Conservation (phyloP, 305 asterid genomes). For the Solanum hybrid region DNA sequence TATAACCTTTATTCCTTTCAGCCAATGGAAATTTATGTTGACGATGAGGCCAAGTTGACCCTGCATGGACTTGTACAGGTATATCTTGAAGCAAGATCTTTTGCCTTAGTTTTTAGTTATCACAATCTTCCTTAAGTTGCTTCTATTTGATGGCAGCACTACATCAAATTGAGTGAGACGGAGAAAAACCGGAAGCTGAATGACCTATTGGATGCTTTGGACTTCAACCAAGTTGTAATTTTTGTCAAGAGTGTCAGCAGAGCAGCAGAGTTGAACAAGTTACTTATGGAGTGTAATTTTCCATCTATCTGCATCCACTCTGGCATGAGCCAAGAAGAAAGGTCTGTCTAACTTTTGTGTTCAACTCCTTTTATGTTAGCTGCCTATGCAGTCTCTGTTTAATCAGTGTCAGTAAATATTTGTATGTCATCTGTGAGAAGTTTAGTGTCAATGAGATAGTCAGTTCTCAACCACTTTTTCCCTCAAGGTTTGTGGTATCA, state of each 20-base stretch:
- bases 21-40: constrained; percentile 98
- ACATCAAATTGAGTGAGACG: constrained; percentile 74
- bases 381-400: neutral
- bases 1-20: constrained; percentile 46
- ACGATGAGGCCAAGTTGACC: constrained; percentile 86
- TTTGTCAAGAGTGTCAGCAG: constrained; percentile 82
- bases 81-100: neutral
- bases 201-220: constrained; percentile 81
- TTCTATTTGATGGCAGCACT: constrained; percentile 37
- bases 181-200: constrained; percentile 85
- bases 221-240: constrained; percentile 83
- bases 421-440: neutral
- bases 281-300: constrained; percentile 81
- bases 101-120: neutral
- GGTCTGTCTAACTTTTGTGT: constrained; percentile 25
- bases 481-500: neutral
- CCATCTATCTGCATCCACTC: constrained; percentile 93
- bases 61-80: constrained; percentile 97
- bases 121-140: neutral
- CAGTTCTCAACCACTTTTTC: neutral
- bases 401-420: neutral
- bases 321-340: constrained; percentile 94
- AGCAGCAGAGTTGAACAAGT: constrained; percentile 81
- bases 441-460: neutral
- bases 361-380: neutral